Percentiles rank a stretch among this genome's conserved stretches.
These are phyloP conservation scores for Stylonectria norvegica DNA, from an alignment of 2,329 filamentous ascomycete genomes.

Conservation along the genomic window DNA sequence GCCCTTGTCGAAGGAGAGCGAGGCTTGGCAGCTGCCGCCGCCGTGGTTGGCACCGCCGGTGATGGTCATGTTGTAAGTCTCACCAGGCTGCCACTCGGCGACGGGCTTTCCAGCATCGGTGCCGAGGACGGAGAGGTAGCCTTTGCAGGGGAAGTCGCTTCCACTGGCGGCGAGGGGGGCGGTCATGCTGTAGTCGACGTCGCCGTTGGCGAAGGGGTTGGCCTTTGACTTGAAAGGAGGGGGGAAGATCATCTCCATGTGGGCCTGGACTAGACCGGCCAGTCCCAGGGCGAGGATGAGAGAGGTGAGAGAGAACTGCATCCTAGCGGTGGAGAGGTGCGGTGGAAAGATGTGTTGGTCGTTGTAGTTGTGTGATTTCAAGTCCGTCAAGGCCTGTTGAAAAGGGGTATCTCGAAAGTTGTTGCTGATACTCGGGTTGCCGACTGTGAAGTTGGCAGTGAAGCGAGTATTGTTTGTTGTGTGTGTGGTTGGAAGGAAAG, in stretches of 20 bases:
- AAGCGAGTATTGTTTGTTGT: constrained; percentile 3
- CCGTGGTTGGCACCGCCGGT: constrained; percentile 60
- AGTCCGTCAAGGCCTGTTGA: not conserved
- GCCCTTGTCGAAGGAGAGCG: constrained; percentile 70
- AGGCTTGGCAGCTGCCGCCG: constrained; percentile 74
- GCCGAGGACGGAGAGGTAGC: constrained; percentile 49
- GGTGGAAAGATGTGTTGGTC: constrained; percentile 14
- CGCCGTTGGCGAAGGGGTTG: constrained; percentile 44
- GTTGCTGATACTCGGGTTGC: too few species aligned
- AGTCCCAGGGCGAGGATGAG: constrained; percentile 41
- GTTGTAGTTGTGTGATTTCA: constrained; percentile 9
- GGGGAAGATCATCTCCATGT: constrained; percentile 56
- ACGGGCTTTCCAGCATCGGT: constrained; percentile 49
- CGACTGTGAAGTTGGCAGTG: too few species aligned
- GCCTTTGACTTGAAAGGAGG: constrained; percentile 51
- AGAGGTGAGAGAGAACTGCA: constrained; percentile 38
- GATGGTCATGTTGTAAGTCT: constrained; percentile 61
- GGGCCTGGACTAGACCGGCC: constrained; percentile 44
- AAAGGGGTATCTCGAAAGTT: not conserved
- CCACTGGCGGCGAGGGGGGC: constrained; percentile 59
- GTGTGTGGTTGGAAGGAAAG: not conserved
- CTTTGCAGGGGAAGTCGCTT: constrained; percentile 74
- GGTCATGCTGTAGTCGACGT: constrained; percentile 70
- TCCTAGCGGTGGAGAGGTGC: constrained; percentile 26
- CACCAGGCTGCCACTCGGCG: constrained; percentile 60